Conservation (phyloP, 139 green algal genomes). For the Tetraselmis chui region DNA sequence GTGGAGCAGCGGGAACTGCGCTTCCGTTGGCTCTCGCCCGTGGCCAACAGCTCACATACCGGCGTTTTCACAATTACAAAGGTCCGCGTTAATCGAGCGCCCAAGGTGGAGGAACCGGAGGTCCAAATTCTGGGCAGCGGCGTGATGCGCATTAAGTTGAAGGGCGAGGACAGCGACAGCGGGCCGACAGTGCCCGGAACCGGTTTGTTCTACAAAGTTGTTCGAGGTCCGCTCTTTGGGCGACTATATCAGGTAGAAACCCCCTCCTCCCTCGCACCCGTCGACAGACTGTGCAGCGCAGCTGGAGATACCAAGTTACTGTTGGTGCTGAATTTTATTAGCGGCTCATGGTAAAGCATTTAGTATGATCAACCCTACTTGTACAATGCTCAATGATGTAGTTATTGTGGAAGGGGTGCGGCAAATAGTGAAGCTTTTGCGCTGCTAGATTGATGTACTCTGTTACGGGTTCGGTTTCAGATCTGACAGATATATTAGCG, state of each 20-base stretch:
- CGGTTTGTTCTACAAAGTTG: not conserved
- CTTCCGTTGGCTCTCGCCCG: not conserved
- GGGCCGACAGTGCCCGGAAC: not conserved
- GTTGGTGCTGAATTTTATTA: too few species aligned
- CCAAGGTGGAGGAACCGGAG: not conserved
- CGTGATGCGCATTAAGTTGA: not conserved
- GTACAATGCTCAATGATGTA: too few species aligned
- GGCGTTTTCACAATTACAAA: not conserved
- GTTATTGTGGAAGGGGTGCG: too few species aligned
- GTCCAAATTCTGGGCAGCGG: not conserved
- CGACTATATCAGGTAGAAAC: not conserved
- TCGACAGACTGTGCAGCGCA: too few species aligned
- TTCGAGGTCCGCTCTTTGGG: not conserved
- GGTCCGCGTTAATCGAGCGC: not conserved
- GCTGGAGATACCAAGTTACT: too few species aligned
- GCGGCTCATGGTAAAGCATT: too few species aligned
- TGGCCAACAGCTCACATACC: not conserved
- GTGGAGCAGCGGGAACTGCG: not conserved
- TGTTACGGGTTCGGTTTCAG: too few species aligned
- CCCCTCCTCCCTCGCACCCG: too few species aligned
- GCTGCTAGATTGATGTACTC: too few species aligned
- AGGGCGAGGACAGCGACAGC: not conserved
- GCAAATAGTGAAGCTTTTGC: too few species aligned
- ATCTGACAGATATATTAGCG: too few species aligned
- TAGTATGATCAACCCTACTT: too few species aligned